A percentile compares a stretch with the other conserved stretches of the same genome.
Evolutionary conservation across 495 filamentous ascomycete species (phyloP).

Genomic region (Bathelium albidoporum): DNA sequence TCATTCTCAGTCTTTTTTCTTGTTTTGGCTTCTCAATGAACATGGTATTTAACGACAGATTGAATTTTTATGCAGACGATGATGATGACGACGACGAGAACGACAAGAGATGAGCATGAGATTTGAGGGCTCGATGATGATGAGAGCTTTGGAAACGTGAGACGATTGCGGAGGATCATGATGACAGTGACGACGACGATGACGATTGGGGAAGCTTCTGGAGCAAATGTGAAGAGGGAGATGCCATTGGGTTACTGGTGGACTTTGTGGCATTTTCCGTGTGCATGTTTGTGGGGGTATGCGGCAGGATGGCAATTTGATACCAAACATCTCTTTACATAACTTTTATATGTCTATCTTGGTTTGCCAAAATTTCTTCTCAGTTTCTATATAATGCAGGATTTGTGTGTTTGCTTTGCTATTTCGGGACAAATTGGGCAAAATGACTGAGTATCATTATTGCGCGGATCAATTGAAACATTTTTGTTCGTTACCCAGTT

Average conservation of each 20-base stretch:
- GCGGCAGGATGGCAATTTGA: neutral
- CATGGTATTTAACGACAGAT: neutral
- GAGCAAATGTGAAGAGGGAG: neutral
- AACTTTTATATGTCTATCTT: neutral
- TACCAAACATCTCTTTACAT: neutral
- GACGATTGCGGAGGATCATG: neutral
- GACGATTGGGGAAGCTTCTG: neutral
- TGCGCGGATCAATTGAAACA: too few species aligned
- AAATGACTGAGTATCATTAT: too few species aligned
- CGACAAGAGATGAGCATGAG: neutral
- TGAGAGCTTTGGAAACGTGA: neutral
- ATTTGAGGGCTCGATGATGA: neutral
- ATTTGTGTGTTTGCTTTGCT: neutral
- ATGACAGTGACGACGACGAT: neutral
- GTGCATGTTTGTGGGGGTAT: neutral
- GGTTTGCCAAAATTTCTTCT: neutral
- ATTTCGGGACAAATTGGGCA: too few species aligned
- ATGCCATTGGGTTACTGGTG: neutral
- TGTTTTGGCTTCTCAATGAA: constrained; percentile 14
- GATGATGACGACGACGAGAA: neutral
- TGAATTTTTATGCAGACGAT: neutral
- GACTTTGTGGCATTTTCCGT: neutral
- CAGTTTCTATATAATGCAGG: neutral
- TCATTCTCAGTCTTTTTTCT: constrained; percentile 6
- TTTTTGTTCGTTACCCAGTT: too few species aligned